Evolutionary conservation across 129 eudicot genomes (phyloP).

Genomic region (Artemisia argyi): DNA sequence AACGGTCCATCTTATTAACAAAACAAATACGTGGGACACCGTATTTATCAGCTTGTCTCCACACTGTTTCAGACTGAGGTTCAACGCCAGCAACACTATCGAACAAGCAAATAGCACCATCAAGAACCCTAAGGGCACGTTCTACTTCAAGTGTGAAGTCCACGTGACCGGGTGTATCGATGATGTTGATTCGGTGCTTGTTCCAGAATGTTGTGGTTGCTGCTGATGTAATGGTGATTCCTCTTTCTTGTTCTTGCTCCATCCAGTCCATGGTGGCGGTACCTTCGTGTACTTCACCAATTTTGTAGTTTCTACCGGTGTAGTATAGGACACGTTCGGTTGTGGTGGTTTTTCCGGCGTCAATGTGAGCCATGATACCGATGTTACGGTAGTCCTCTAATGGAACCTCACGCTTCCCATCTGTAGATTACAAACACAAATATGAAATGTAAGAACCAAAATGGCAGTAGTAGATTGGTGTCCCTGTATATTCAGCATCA

Average conservation of each 20-base stretch:
- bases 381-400: conserved; percentile 84
- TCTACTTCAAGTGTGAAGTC: conserved; percentile 99
- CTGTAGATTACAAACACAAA: conserved; percentile 34
- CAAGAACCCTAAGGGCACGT: conserved; percentile 95
- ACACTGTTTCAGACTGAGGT: conserved; percentile 97
- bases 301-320: conserved; percentile 93
- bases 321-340: conserved; percentile 88
- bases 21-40: conserved; percentile 98
- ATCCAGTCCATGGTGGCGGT: conserved; percentile 99
- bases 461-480: neutral
- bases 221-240: conserved; percentile 97
- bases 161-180: conserved; percentile 97
- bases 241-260: conserved; percentile 99
- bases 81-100: conserved; percentile 99
- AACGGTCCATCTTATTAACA: conserved; percentile 94
- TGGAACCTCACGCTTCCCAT: conserved; percentile 67
- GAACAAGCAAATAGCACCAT: conserved; percentile 92
- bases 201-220: conserved; percentile 97
- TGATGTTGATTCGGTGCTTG: conserved; percentile 95
- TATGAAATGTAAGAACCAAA: neutral
- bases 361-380: conserved; percentile 99
- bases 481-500: no score
- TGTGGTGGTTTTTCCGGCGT: conserved; percentile 97
- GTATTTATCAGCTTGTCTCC: conserved; percentile 97
- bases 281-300: conserved; percentile 97